Percentiles rank a stretch among this genome's conserved stretches.
phyloP scores from a whole-genome alignment of 2,329 filamentous ascomycete genomes.

The Talaromyces sp. region DNA sequence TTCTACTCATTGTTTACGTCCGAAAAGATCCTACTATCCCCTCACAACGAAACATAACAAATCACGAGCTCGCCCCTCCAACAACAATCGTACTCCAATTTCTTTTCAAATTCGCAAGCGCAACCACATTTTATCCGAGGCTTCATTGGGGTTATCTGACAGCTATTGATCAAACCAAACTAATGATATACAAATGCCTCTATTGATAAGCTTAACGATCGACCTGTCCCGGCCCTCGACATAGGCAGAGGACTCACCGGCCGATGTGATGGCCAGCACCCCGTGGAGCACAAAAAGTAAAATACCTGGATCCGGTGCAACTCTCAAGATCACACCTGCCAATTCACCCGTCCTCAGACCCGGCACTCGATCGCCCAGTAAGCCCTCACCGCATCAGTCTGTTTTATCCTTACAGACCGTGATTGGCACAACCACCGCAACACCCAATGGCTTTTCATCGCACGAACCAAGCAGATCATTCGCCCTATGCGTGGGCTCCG shows the following conservation, averaged over 20 bases:
- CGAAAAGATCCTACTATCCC: neutral
- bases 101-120: neutral
- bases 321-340: slow-evolving; percentile 68
- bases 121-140: neutral
- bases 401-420: slow-evolving; percentile 73
- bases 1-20: neutral
- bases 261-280: slow-evolving; percentile 39
- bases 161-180: neutral
- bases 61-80: neutral
- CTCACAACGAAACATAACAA: slow-evolving; percentile 9
- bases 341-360: slow-evolving; percentile 68
- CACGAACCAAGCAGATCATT: slow-evolving; percentile 68
- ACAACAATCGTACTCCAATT: neutral
- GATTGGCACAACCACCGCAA: slow-evolving; percentile 83
- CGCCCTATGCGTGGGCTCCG: slow-evolving; percentile 87
- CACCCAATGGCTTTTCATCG: slow-evolving; percentile 81
- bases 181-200: slow-evolving; percentile 14
- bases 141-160: neutral
- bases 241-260: slow-evolving; percentile 19
- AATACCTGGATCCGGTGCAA: slow-evolving; percentile 30
- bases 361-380: slow-evolving; percentile 61
- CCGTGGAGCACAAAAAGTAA: slow-evolving; percentile 36
- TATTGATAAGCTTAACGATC: neutral
- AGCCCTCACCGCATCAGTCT: slow-evolving; percentile 41
- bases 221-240: slow-evolving; percentile 14